A percentile compares a stretch with the other conserved stretches of the same genome.
phyloP scores from a whole-genome alignment of 192 early-diverging fungal species.

The Coemansia erecta region DNA sequence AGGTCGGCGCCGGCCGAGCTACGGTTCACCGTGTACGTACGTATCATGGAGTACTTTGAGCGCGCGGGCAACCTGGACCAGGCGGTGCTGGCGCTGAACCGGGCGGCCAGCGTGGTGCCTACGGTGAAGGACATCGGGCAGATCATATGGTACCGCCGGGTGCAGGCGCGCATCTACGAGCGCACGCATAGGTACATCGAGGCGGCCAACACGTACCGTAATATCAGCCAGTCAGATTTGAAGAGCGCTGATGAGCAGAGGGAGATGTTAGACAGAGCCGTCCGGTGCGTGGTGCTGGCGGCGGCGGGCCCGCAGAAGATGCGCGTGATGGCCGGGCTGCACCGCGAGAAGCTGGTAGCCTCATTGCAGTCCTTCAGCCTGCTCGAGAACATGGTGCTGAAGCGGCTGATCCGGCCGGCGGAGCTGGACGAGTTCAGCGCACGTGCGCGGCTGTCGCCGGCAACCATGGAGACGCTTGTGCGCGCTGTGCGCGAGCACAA shows the following conservation, averaged over 20 bases:
- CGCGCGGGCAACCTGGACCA: conserved; percentile 77
- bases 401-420: conserved; percentile 71
- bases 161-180: conserved; percentile 83
- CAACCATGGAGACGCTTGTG: conserved; percentile 75
- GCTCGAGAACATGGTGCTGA: conserved; percentile 95
- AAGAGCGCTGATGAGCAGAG: conserved; percentile 63
- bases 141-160: conserved; percentile 69
- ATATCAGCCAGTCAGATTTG: conserved; percentile 70
- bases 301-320: conserved; percentile 87
- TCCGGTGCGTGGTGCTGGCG: conserved; percentile 87
- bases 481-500: conserved; percentile 96
- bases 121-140: conserved; percentile 54
- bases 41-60: conserved; percentile 80
- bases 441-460: conserved; percentile 68
- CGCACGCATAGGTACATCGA: conserved; percentile 83
- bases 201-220: conserved; percentile 80
- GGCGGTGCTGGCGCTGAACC: conserved; percentile 82
- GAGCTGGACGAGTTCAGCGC: conserved; percentile 80
- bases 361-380: conserved; percentile 71
- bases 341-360: conserved; percentile 88
- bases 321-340: conserved; percentile 81
- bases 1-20: conserved; percentile 62
- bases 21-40: conserved; percentile 80
- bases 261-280: conserved; percentile 65
- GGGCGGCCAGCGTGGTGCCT: conserved; percentile 69